These are phyloP conservation scores for Aureobasidium zeae DNA, from an alignment of 2,329 filamentous ascomycete genomes.

Conservation along the genomic window DNA sequence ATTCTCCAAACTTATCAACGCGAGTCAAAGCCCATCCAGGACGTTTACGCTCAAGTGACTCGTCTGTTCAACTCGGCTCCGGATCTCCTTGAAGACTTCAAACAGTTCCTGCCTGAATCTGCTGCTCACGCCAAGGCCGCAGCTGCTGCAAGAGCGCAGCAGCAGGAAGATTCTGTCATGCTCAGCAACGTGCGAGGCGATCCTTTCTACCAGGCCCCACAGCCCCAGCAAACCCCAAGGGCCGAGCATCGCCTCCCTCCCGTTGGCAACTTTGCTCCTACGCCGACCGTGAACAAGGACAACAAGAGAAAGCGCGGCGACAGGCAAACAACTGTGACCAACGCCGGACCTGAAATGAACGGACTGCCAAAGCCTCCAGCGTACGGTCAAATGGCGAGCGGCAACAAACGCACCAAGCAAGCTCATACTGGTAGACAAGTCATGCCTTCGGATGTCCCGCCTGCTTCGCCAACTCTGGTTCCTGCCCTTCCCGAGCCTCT, in stretches of 20 bases:
- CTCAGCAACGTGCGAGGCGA: conserved; percentile 54
- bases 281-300: conserved; percentile 74
- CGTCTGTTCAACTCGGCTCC: conserved; percentile 86
- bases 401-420: conserved; percentile 59
- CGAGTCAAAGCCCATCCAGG: conserved; percentile 95
- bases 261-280: conserved; percentile 86
- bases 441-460: conserved; percentile 46
- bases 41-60: conserved; percentile 96
- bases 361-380: conserved; percentile 9
- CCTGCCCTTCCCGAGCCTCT: conserved; percentile 83
- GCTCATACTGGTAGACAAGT: conserved; percentile 55
- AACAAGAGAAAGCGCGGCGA: conserved; percentile 47
- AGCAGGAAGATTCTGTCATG: conserved; percentile 59
- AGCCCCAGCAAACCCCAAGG: conserved; percentile 40
- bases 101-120: conserved; percentile 94
- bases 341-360: conserved; percentile 8
- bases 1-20: conserved; percentile 97
- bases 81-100: conserved; percentile 94
- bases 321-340: conserved; percentile 15
- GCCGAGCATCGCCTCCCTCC: conserved; percentile 60
- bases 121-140: conserved; percentile 56
- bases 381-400: conserved; percentile 11
- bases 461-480: conserved; percentile 76
- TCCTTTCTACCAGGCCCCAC: conserved; percentile 35
- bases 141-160: conserved; percentile 48